A percentile compares a stretch with the other conserved stretches of the same genome.
Evolutionary conservation across 192 early-diverging fungal species (phyloP).

Genomic region (Coemansia sp.): DNA sequence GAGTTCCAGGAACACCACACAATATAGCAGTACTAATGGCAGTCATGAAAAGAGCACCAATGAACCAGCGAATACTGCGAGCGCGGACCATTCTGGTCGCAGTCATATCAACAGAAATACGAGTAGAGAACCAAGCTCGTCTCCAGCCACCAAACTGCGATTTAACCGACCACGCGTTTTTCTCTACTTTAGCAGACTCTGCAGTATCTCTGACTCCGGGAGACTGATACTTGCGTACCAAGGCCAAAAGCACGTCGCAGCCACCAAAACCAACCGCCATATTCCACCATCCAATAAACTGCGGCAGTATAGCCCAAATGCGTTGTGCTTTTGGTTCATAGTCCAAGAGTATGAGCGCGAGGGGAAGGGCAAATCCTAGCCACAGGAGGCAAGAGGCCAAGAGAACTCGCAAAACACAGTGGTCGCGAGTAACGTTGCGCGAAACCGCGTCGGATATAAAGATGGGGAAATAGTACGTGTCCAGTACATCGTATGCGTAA

Average conservation of each 20-base stretch:
- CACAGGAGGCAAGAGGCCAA: slow-evolving; percentile 38
- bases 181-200: background rate
- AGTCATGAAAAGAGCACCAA: slow-evolving; percentile 42
- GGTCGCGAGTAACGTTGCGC: slow-evolving; percentile 48
- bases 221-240: slow-evolving; percentile 48
- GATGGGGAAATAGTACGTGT: slow-evolving; percentile 50
- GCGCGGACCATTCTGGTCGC: slow-evolving; percentile 46
- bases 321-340: slow-evolving; percentile 32
- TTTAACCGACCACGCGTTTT: background rate
- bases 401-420: slow-evolving; percentile 43
- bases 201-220: slow-evolving; percentile 8
- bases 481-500: slow-evolving; percentile 49
- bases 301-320: slow-evolving; percentile 35
- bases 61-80: slow-evolving; percentile 46
- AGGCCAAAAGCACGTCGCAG: slow-evolving; percentile 39
- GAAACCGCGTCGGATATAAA: slow-evolving; percentile 45
- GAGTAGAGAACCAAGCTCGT: slow-evolving; percentile 39
- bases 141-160: slow-evolving; percentile 34
- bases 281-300: slow-evolving; percentile 49
- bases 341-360: slow-evolving; percentile 41
- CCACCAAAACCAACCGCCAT: slow-evolving; percentile 50
- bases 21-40: slow-evolving; percentile 40
- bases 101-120: slow-evolving; percentile 42
- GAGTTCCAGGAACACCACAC: slow-evolving; percentile 46
- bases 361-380: slow-evolving; percentile 48